Evolutionary conservation across 306 rosid species (phyloP), one percentile per base, ranked within the genome.

Genomic region (Citrullus mucosospermus): DNA sequence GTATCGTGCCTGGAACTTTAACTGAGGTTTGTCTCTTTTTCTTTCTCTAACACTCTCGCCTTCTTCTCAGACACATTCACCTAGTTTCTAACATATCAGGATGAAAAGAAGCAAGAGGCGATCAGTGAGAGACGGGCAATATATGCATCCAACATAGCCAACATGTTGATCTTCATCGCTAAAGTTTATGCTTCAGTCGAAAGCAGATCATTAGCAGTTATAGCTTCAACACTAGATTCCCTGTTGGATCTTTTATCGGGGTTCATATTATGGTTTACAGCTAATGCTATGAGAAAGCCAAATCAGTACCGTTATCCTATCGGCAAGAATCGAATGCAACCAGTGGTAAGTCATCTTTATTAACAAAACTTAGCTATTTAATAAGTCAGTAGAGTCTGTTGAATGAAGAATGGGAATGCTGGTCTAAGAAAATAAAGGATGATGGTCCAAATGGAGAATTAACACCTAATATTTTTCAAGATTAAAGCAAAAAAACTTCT

Each of bases 121-220:
- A 88, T 79, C 48, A 51, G 83, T 50, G 99, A 91, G 86, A 87
- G 78, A 81, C 28, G 46, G 20, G 99, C 97, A 80, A 91, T 91
- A 32, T 84, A 90, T 80, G 88, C 84, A 63, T 95, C 99, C 0
- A 95, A 95, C 84, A 51, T 80, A 59, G 95, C 89, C 10, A 95
- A 95, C 80, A 83, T 95, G 81, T 83, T 92, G 80, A 46, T 95
- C 48, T 92, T 95, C 82, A 12, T 72, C 4, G 99, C 97, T 12
- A 92, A 95, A 81, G 86, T 95, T 70, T 92, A 87, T 83, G 99
- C 97, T 59, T 89, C 97, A 0, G 74, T 86, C 56, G 76, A 88
- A 84, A 92, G 99, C 75, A 89, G 85, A 87, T 95, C 97, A n/a
- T 59, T 95, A 83, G 99, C 97, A 28, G 99, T 95, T n/a, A 95